phyloP scores from a whole-genome alignment of 2,329 filamentous ascomycete genomes.

The Cladosporium sp. region DNA sequence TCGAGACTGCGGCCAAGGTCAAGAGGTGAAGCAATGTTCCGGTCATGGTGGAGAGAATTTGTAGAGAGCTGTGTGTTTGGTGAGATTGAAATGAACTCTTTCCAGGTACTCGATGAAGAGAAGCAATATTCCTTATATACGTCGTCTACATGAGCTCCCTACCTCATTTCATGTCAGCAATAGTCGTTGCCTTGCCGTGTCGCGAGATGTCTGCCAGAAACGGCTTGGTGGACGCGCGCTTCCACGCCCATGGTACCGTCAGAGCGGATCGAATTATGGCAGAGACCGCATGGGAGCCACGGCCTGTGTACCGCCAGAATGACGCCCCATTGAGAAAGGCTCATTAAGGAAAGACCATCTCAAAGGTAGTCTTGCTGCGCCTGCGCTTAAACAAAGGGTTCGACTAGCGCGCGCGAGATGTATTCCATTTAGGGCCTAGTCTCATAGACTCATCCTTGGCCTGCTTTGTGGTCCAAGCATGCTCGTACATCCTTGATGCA shows the following conservation, averaged over 20 bases:
- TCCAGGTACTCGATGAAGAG: background rate
- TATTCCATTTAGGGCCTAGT: background rate
- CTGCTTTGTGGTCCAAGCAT: no score
- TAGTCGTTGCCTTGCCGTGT: background rate
- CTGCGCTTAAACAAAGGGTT: background rate
- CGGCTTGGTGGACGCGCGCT: background rate
- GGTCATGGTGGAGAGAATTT: background rate
- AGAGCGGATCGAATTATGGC: background rate
- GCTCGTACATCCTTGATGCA: no score
- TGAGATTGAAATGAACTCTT: background rate
- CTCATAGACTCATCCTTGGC: no score
- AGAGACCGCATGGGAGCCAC: background rate
- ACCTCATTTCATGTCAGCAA: background rate
- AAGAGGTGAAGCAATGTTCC: background rate
- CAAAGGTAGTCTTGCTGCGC: background rate
- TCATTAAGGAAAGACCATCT: background rate
- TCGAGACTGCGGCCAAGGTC: background rate
- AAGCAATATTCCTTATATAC: background rate
- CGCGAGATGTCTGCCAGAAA: background rate
- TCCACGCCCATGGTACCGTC: background rate
- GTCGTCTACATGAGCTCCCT: background rate
- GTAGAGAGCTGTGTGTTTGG: background rate
- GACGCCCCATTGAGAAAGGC: background rate
- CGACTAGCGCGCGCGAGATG: background rate
- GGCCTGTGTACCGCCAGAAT: no score